These are phyloP conservation scores for Penicillium brevicompactum DNA, from an alignment of 2,329 filamentous ascomycete species.

Conservation along the genomic window DNA sequence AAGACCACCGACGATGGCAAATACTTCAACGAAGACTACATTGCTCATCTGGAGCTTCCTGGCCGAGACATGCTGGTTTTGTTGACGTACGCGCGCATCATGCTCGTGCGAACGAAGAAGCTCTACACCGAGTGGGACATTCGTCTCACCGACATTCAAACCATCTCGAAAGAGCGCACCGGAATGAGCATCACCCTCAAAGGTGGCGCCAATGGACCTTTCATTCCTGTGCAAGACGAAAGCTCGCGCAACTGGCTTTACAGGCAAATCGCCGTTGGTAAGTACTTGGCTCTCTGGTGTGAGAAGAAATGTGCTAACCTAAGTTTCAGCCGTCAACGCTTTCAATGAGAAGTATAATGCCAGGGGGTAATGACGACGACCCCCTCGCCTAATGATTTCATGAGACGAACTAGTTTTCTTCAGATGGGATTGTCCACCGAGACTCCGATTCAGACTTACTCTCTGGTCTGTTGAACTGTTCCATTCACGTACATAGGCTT, in stretches of 20 bases:
- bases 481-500: slow-evolving; percentile 10
- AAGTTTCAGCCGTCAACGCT: slow-evolving; percentile 59
- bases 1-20: slow-evolving; percentile 97
- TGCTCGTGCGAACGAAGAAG: slow-evolving; percentile 85
- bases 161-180: slow-evolving; percentile 93
- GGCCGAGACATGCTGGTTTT: slow-evolving; percentile 87
- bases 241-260: slow-evolving; percentile 70
- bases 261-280: slow-evolving; percentile 63
- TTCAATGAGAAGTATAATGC: slow-evolving; percentile 69
- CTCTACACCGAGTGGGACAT: slow-evolving; percentile 95
- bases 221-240: slow-evolving; percentile 91
- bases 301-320: slow-evolving; percentile 14
- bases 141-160: slow-evolving; percentile 91
- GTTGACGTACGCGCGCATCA: slow-evolving; percentile 83
- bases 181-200: slow-evolving; percentile 87
- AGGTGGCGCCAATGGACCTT: slow-evolving; percentile 89
- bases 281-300: slow-evolving; percentile 24
- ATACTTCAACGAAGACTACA: slow-evolving; percentile 97
- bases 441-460: slow-evolving; percentile 3
- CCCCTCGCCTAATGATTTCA: slow-evolving; percentile 21
- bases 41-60: slow-evolving; percentile 90
- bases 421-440: slow-evolving; percentile 5
- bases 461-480: not conserved
- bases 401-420: slow-evolving; percentile 19
- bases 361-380: slow-evolving; percentile 48